Percentiles rank a stretch among this genome's conserved stretches.
These are phyloP conservation scores for Podospora anserina DNA, from an alignment of 495 filamentous ascomycete genomes.

Conservation along the genomic window DNA sequence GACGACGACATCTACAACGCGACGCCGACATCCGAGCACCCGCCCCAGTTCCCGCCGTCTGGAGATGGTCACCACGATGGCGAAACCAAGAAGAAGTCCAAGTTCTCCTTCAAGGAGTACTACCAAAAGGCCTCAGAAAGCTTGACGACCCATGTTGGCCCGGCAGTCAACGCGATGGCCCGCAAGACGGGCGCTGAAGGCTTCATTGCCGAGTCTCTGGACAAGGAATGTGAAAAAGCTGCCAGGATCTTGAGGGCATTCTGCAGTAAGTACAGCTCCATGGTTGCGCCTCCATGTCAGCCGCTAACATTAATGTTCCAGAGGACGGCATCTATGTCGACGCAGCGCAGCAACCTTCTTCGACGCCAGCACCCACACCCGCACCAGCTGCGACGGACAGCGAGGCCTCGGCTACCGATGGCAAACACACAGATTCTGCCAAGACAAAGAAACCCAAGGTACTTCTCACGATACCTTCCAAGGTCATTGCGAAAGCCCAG, in stretches of 20 bases:
- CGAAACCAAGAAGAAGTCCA: slow-evolving; percentile 28
- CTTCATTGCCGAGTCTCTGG: slow-evolving; percentile 73
- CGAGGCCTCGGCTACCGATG: slow-evolving; percentile 10
- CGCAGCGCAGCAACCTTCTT: slow-evolving; percentile 30
- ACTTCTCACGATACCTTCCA: slow-evolving; percentile 68
- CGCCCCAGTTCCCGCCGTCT: slow-evolving; percentile 20
- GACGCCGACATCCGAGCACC: slow-evolving; percentile 26
- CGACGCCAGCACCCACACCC: slow-evolving; percentile 24
- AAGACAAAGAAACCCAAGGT: slow-evolving; percentile 29
- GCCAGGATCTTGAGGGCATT: slow-evolving; percentile 77
- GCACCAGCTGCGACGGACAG: slow-evolving; percentile 15
- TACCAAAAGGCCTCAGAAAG: slow-evolving; percentile 18
- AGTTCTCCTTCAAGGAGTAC: slow-evolving; percentile 18
- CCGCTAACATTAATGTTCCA: not conserved
- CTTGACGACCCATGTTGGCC: slow-evolving; percentile 40
- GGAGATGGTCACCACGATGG: slow-evolving; percentile 14
- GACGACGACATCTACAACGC: slow-evolving; percentile 30
- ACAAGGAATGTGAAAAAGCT: slow-evolving; percentile 84
- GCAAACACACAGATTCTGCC: slow-evolving; percentile 10
- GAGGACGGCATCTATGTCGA: not conserved
- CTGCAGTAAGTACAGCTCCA: slow-evolving; percentile 52
- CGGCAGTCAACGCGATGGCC: slow-evolving; percentile 64
- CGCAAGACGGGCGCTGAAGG: slow-evolving; percentile 61
- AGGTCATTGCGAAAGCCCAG: slow-evolving; percentile 71
- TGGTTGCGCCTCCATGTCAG: too few relatives aligned